A percentile compares a stretch with the other conserved stretches of the same genome.
phyloP scores from a whole-genome alignment of 2,329 filamentous ascomycete genomes.

The Hawksworthiomyces lignivorus region DNA sequence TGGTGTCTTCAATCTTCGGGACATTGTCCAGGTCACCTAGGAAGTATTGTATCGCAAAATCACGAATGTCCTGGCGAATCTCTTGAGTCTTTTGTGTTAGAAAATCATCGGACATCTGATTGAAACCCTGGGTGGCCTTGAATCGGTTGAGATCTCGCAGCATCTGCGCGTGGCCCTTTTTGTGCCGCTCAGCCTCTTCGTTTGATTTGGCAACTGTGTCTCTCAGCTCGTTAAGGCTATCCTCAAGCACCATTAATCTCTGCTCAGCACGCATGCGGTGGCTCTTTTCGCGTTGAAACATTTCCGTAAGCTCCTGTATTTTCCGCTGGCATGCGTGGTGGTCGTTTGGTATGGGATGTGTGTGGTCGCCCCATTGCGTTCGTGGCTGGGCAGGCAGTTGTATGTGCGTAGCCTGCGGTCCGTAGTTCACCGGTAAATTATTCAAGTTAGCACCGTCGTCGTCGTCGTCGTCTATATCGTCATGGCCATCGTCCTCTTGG shows the following conservation, averaged over 20 bases:
- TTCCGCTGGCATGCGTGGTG: conserved; percentile 1
- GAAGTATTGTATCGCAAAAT: conserved; percentile 10
- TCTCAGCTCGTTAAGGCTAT: neutral
- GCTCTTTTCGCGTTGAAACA: conserved; percentile 5
- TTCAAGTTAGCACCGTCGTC: conserved; percentile 1
- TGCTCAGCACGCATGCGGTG: conserved; percentile 4
- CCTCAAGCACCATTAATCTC: neutral
- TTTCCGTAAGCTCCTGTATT: neutral
- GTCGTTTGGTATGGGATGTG: conserved; percentile 1
- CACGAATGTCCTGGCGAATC: conserved; percentile 11
- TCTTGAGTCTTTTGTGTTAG: conserved; percentile 1
- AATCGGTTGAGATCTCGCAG: conserved; percentile 11
- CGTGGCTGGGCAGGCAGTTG: neutral
- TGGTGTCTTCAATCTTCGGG: neutral
- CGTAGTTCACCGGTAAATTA: neutral
- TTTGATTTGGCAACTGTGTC: neutral
- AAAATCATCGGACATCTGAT: conserved; percentile 7
- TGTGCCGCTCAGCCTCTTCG: conserved; percentile 7
- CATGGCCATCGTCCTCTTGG: neutral
- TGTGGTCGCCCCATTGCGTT: neutral
- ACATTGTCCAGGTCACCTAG: neutral
- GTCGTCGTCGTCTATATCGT: neutral
- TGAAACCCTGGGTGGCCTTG: conserved; percentile 8
- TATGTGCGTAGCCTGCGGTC: no score
- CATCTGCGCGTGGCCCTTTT: conserved; percentile 6